Evolutionary conservation across 768 basidiomycete genomes (phyloP).

Genomic region (Hygrophorus russula): DNA sequence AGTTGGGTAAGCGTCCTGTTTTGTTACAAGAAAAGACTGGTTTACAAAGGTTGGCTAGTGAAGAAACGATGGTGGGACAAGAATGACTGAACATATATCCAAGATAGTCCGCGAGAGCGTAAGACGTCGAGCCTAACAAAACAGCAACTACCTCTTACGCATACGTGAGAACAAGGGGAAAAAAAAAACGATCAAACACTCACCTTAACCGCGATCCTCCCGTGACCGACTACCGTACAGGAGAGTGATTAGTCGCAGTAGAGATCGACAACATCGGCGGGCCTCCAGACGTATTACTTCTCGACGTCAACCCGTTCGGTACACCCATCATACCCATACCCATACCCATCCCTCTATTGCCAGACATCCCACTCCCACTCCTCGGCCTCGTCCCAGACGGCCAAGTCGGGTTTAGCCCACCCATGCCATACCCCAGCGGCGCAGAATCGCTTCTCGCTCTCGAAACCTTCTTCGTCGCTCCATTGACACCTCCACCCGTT

Average conservation of each 20-base stretch:
- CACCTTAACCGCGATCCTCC: neutral
- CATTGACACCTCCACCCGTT: conserved; percentile 2
- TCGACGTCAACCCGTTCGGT: conserved; percentile 22
- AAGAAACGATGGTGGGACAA: too few relatives aligned
- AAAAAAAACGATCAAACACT: neutral
- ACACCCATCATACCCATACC: conserved; percentile 5
- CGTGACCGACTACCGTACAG: conserved; percentile 7
- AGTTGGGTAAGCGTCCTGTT: neutral
- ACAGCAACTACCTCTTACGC: neutral
- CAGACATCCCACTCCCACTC: conserved; percentile 39
- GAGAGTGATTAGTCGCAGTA: conserved; percentile 18
- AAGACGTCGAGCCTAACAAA: neutral
- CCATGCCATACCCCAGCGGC: conserved; percentile 44
- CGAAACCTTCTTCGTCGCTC: conserved; percentile 27
- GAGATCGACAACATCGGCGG: conserved; percentile 21
- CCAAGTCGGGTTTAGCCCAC: conserved; percentile 14
- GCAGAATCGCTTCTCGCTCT: conserved; percentile 63
- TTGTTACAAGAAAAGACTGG: neutral
- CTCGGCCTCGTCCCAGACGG: conserved; percentile 24
- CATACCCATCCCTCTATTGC: conserved; percentile 8
- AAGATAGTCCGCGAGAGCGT: too few relatives aligned
- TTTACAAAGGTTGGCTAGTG: too few relatives aligned
- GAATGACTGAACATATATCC: too few relatives aligned
- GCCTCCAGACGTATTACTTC: conserved; percentile 26
- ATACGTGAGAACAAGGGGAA: neutral